Percentiles rank a stretch among this genome's conserved stretches.
These are phyloP conservation scores for Yamadazyma membranifaciens DNA, from an alignment of 1,139 yeast species.

Conservation along the genomic window DNA sequence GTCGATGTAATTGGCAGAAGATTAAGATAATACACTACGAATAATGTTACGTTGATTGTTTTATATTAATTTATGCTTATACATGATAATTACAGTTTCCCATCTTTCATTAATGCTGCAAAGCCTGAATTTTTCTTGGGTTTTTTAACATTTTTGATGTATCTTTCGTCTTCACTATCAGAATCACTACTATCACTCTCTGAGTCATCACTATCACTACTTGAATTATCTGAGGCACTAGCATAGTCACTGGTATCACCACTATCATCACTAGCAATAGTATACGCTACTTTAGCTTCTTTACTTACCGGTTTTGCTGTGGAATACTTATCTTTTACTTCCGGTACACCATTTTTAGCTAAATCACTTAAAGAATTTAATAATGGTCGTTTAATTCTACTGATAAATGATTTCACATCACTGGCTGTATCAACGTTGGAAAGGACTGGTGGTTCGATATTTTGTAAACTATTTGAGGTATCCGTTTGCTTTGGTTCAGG, in stretches of 20 bases:
- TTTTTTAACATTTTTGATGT: conserved; percentile 11
- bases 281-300: conserved; percentile 5
- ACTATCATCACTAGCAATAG: conserved; percentile 9
- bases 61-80: neutral
- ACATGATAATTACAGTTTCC: conserved; percentile 16
- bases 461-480: too few species aligned
- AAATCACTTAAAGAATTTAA: conserved; percentile 58
- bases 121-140: conserved; percentile 43
- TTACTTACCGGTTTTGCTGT: conserved; percentile 8
- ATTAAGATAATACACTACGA: conserved; percentile 8
- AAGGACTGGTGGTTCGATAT: neutral
- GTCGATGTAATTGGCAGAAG: conserved; percentile 25
- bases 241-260: conserved; percentile 20
- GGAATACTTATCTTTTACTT: conserved; percentile 47
- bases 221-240: conserved; percentile 20
- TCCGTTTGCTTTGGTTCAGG: neutral
- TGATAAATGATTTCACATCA: conserved; percentile 6
- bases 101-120: conserved; percentile 53
- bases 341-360: conserved; percentile 61
- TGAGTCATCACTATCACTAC: conserved; percentile 15
- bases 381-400: conserved; percentile 20
- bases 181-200: conserved; percentile 18
- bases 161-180: conserved; percentile 14
- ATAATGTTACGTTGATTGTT: neutral
- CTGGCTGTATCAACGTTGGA: conserved; percentile 1